These are phyloP conservation scores for Calophaca sinica DNA, from an alignment of 306 rosid genomes.

Conservation along the genomic window DNA sequence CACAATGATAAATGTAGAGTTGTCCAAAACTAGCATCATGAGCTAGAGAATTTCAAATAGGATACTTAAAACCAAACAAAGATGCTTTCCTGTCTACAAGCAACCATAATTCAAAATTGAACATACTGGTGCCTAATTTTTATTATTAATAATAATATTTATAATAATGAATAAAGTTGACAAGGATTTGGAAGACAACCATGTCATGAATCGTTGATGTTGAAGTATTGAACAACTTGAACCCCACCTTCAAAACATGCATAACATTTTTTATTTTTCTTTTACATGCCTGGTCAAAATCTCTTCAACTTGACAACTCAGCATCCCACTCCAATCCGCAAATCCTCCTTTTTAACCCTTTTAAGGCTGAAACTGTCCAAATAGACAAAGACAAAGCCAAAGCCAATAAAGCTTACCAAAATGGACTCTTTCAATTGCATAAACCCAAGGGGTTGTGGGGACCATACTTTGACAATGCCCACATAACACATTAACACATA, in stretches of 20 bases:
- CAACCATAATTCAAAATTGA: conserved; percentile 27
- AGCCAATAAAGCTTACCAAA: conserved; percentile 35
- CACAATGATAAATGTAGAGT: not conserved
- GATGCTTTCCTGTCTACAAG: not conserved
- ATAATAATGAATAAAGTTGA: conserved; percentile 19
- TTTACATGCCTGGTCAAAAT: conserved; percentile 39
- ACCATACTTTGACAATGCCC: not conserved
- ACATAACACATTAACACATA: not conserved
- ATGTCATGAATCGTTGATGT: conserved; percentile 11
- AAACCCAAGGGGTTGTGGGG: not conserved
- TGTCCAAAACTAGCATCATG: not conserved
- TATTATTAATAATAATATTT: no score
- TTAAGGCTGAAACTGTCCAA: conserved; percentile 38
- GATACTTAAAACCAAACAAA: conserved; percentile 24
- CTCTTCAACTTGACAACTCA: conserved; percentile 34
- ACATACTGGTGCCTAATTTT: not conserved
- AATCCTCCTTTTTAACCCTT: conserved; percentile 5
- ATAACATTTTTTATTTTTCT: conserved; percentile 11
- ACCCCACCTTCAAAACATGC: conserved; percentile 31
- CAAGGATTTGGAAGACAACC: conserved; percentile 35
- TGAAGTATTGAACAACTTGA: conserved; percentile 12
- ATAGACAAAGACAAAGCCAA: conserved; percentile 13
- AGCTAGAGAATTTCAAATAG: conserved; percentile 39
- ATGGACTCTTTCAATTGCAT: conserved; percentile 24
- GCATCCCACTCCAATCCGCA: conserved; percentile 18